Conservation (phyloP, 768 basidiomycete genomes). For the Termitomyces sp. region DNA sequence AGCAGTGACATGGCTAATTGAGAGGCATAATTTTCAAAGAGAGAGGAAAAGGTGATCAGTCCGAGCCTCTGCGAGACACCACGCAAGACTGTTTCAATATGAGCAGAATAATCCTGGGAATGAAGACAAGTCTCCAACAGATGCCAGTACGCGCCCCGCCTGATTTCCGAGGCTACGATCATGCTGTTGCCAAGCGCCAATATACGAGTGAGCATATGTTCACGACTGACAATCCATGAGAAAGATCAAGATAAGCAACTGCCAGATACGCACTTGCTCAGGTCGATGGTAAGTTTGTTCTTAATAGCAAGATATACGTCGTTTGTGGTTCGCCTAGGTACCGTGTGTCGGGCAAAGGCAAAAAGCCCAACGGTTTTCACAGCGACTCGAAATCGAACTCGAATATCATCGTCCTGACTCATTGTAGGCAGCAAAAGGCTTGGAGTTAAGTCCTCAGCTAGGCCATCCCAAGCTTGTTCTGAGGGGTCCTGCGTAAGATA, state of each 20-base stretch:
- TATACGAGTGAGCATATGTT: constrained; percentile 68
- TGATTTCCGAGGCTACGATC: constrained; percentile 68
- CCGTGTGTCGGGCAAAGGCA: constrained; percentile 34
- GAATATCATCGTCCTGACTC: constrained; percentile 68
- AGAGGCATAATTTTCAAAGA: constrained; percentile 76
- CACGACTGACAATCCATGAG: constrained; percentile 42
- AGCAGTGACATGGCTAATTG: constrained; percentile 70
- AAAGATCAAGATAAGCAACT: neutral
- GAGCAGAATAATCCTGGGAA: constrained; percentile 28
- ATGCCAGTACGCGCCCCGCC: constrained; percentile 86
- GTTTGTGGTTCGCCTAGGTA: constrained; percentile 18
- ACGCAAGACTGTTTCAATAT: constrained; percentile 46
- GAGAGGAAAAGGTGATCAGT: constrained; percentile 45
- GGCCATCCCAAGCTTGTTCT: constrained; percentile 42
- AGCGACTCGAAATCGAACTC: constrained; percentile 78
- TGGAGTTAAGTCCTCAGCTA: constrained; percentile 27
- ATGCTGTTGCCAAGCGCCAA: constrained; percentile 72
- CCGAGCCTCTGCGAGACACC: constrained; percentile 68
- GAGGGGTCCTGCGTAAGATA: constrained; percentile 58
- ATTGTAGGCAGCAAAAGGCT: constrained; percentile 44
- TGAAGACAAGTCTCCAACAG: constrained; percentile 65
- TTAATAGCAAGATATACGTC: constrained; percentile 44
- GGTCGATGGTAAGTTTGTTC: constrained; percentile 33
- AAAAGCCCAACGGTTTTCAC: constrained; percentile 55
- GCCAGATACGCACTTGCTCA: constrained; percentile 40